phyloP scores from a whole-genome alignment of 2,329 filamentous ascomycete genomes.

The Fusarium denticulatum region DNA sequence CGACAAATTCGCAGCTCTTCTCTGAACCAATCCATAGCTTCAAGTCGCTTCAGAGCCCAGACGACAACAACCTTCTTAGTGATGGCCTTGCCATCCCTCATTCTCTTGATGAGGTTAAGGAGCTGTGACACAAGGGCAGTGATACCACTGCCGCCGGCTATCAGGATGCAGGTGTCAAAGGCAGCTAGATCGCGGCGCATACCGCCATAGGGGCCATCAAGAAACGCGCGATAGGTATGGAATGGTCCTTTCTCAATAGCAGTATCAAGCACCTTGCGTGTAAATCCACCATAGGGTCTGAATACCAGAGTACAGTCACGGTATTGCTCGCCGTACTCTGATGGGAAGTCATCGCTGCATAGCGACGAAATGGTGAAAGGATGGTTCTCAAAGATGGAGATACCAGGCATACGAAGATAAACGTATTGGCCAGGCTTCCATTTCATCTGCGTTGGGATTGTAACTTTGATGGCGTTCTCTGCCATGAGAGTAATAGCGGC shows the following conservation, averaged over 20 bases:
- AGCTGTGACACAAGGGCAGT: conserved; percentile 93
- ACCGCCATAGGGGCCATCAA: conserved; percentile 94
- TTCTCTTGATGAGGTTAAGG: conserved; percentile 92
- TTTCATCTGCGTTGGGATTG: conserved; percentile 89
- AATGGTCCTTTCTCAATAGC: conserved; percentile 87
- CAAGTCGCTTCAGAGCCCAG: conserved; percentile 91
- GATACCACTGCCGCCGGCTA: conserved; percentile 93
- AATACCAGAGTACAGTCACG: conserved; percentile 92
- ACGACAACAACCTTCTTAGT: conserved; percentile 90
- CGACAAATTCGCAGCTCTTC: conserved; percentile 93
- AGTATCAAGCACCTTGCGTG: conserved; percentile 82
- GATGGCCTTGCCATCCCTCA: conserved; percentile 93
- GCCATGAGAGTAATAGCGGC: conserved; percentile 88
- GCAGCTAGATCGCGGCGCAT: conserved; percentile 90
- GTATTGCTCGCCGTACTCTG: conserved; percentile 87
- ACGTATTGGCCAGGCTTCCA: conserved; percentile 97
- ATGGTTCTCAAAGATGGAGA: conserved; percentile 91
- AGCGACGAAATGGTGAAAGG: conserved; percentile 95
- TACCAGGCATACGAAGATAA: conserved; percentile 92
- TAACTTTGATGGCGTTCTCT: conserved; percentile 95
- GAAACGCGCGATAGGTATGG: conserved; percentile 90
- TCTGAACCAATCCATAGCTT: conserved; percentile 97
- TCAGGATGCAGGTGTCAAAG: conserved; percentile 92
- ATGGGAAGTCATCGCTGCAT: conserved; percentile 92
- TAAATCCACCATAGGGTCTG: conserved; percentile 91